Evolutionary conservation across 1,284 basidiomycete species (phyloP), one percentile per base, ranked within the genome.

Genomic region (Ustilago cynodontis): DNA sequence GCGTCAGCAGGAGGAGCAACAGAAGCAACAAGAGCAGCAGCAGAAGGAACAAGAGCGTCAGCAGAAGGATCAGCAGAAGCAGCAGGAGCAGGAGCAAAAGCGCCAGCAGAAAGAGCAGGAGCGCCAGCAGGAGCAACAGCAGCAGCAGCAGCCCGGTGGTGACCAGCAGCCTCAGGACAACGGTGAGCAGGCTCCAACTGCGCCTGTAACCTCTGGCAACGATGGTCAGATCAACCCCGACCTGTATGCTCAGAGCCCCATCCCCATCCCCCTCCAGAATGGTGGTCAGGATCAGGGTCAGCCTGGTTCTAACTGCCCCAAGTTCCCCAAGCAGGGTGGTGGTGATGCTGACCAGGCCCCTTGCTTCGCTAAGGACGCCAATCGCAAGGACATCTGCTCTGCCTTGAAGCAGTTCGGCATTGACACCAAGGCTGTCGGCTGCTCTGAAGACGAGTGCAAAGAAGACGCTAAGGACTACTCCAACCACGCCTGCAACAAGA

Each of bases 311-410:
- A 58, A 75, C 55, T 77, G 70, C 66, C 74, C 74, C 41, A 66
- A 63, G 35, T 66, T 77, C 63, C 74, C 74, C 39, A 66, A 60
- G 57, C 29, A 69, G 50, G 60, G 57, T 16, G 73, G 73, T 28
- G 73, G 73, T 24, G 43, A 55, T n/a, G 53, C 56, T 59, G 70
- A 64, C 59, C 56, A 37, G 54, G 57, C 70, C 20, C 74, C 74
- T 31, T 77, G 74, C 66, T 72, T 77, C 50, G 52, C 47, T 31
- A 60, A 65, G 62, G 52, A 63, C 2, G 63, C 66, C 20, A 56
- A 39, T n/a, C 65, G 66, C 47, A 66, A 72, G 69, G 59, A 77
- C 41, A 59, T 72, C 63, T 77, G 74, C 70, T 77, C 74, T 22
- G 74, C 70, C 4, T 29, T 77, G 55, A 77, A 77, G 70, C 63